These are phyloP conservation scores for Coemansia sp. DNA, from an alignment of 192 early-diverging fungal genomes.

Conservation along the genomic window DNA sequence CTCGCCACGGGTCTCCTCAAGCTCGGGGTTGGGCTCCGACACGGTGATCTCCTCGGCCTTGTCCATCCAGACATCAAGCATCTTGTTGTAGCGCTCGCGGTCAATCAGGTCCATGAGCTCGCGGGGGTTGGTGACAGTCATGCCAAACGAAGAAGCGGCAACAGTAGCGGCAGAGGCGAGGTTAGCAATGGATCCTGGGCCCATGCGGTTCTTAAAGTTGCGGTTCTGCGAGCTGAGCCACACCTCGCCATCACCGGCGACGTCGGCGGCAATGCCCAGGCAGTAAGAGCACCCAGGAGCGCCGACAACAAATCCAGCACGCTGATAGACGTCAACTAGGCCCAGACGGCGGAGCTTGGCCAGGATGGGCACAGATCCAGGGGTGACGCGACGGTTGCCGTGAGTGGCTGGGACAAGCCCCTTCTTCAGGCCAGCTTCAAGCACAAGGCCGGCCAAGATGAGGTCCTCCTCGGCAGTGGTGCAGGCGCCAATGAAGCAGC, in stretches of 20 bases:
- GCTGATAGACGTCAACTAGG: slow-evolving; percentile 69
- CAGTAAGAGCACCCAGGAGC: slow-evolving; percentile 82
- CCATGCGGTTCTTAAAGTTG: slow-evolving; percentile 85
- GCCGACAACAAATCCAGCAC: slow-evolving; percentile 71
- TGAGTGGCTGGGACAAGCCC: slow-evolving; percentile 59
- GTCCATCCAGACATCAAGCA: slow-evolving; percentile 68
- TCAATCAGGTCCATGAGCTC: slow-evolving; percentile 68
- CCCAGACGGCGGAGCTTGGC: slow-evolving; percentile 76
- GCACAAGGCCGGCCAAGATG: slow-evolving; percentile 71
- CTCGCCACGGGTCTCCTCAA: slow-evolving; percentile 46
- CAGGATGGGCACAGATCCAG: slow-evolving; percentile 74
- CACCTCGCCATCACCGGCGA: slow-evolving; percentile 74
- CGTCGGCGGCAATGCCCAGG: slow-evolving; percentile 74
- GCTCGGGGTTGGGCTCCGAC: slow-evolving; percentile 64
- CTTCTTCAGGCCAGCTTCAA: slow-evolving; percentile 71
- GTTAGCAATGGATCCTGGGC: slow-evolving; percentile 76
- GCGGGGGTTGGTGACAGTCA: slow-evolving; percentile 67
- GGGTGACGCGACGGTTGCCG: slow-evolving; percentile 73
- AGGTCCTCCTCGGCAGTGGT: slow-evolving; percentile 82
- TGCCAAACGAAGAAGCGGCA: slow-evolving; percentile 74
- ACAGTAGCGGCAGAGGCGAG: slow-evolving; percentile 76
- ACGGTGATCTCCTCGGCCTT: slow-evolving; percentile 57
- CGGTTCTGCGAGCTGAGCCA: slow-evolving; percentile 84
- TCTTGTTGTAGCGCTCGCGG: slow-evolving; percentile 59
- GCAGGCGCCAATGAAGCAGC: slow-evolving; percentile 80